These are phyloP conservation scores for Teunomyces atbi DNA, from an alignment of 805 yeast species.

Conservation along the genomic window DNA sequence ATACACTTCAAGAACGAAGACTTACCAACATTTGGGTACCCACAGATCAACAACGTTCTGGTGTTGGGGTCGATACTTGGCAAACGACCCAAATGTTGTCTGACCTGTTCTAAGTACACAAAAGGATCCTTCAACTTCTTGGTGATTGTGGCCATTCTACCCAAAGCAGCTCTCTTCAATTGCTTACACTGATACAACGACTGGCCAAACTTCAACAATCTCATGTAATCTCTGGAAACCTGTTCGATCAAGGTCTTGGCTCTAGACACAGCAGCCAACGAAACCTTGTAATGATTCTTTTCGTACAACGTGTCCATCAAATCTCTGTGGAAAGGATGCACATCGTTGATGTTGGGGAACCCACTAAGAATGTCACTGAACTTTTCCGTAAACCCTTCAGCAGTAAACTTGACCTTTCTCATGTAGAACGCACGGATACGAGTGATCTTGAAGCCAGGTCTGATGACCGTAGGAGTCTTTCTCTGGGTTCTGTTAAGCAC, in stretches of 20 bases:
- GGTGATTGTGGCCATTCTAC: constrained; percentile 98
- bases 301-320: constrained; percentile 97
- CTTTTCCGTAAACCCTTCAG: constrained; percentile 94
- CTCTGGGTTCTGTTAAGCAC: constrained; percentile 97
- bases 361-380: constrained; percentile 80
- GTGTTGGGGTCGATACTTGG: constrained; percentile 99
- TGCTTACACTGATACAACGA: constrained; percentile 98
- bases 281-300: constrained; percentile 96
- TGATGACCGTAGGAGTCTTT: constrained; percentile 97
- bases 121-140: constrained; percentile 95
- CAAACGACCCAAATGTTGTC: constrained; percentile 98
- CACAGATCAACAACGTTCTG: constrained; percentile 94
- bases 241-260: constrained; percentile 94
- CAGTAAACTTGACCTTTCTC: constrained; percentile 96
- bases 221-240: constrained; percentile 91
- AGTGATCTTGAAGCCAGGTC: constrained; percentile 94
- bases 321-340: constrained; percentile 98
- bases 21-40: constrained; percentile 99
- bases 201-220: constrained; percentile 95
- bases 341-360: constrained; percentile 95
- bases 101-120: constrained; percentile 91
- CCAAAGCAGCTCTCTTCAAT: constrained; percentile 96
- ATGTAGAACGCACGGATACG: constrained; percentile 96
- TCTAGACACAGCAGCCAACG: constrained; percentile 89
- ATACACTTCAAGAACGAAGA: constrained; percentile 90